Evolutionary conservation across 2,329 filamentous ascomycete species (phyloP).

Genomic region (Didymella keratinophila): DNA sequence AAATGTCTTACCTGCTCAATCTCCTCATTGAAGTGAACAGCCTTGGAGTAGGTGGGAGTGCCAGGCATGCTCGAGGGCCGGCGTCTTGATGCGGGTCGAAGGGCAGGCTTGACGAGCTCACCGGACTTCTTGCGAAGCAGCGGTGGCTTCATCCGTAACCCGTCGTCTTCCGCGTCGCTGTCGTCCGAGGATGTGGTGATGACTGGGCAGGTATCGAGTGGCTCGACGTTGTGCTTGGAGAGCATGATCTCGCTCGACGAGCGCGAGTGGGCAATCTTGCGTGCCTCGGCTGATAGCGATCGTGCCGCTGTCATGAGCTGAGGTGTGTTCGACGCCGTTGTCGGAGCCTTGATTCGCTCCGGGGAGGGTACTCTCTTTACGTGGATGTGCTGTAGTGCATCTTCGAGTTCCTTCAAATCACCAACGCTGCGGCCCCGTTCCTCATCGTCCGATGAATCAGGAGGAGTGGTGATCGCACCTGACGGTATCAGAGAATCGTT

Average conservation of each 20-base stretch:
- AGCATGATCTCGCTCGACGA: slow-evolving; percentile 66
- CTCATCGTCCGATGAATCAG: slow-evolving; percentile 91
- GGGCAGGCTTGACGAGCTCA: slow-evolving; percentile 90
- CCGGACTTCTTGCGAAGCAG: slow-evolving; percentile 99
- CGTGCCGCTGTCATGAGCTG: slow-evolving; percentile 33
- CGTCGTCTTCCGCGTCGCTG: slow-evolving; percentile 66
- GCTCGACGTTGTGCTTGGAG: slow-evolving; percentile 52
- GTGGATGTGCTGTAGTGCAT: slow-evolving; percentile 82
- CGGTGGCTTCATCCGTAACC: slow-evolving; percentile 72
- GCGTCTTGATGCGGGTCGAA: slow-evolving; percentile 79
- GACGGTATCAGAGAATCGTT: slow-evolving; percentile 79
- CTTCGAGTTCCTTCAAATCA: slow-evolving; percentile 73
- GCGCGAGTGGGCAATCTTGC: slow-evolving; percentile 68
- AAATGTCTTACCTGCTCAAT: slow-evolving; percentile 97
- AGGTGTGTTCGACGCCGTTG: slow-evolving; percentile 29
- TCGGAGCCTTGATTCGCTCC: slow-evolving; percentile 43
- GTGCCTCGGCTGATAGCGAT: slow-evolving; percentile 61
- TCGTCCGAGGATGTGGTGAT: slow-evolving; percentile 56
- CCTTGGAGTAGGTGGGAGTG: slow-evolving; percentile 93
- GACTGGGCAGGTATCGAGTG: slow-evolving; percentile 55
- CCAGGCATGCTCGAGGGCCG: slow-evolving; percentile 97
- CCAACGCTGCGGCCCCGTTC: slow-evolving; percentile 63
- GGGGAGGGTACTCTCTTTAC: slow-evolving; percentile 69
- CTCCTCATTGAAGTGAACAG: slow-evolving; percentile 97
- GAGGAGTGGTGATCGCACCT: slow-evolving; percentile 88